A percentile compares a stretch with the other conserved stretches of the same genome.
Evolutionary conservation across 2,329 filamentous ascomycete species (phyloP).

Genomic region (Bipolaris oryzae): DNA sequence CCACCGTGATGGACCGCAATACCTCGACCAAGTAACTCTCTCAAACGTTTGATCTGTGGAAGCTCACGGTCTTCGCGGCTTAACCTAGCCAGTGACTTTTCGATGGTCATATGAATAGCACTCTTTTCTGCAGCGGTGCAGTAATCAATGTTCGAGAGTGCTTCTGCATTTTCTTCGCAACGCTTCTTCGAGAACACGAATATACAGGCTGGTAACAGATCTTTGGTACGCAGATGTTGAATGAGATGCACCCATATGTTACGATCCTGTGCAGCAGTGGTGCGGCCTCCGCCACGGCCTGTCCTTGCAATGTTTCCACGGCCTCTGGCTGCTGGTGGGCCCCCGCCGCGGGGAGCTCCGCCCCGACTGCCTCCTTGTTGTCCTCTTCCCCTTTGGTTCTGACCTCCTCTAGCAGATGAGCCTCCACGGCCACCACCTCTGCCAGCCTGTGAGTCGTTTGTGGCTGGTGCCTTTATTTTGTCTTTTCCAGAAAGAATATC

Average conservation of each 20-base stretch:
- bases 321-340: conserved; percentile 61
- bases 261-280: conserved; percentile 90
- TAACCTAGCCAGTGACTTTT: conserved; percentile 88
- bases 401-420: conserved; percentile 54
- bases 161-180: conserved; percentile 96
- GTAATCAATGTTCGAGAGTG: conserved; percentile 92
- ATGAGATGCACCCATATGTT: conserved; percentile 97
- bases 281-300: conserved; percentile 82
- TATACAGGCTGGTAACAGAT: conserved; percentile 88
- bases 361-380: conserved; percentile 54
- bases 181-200: conserved; percentile 99
- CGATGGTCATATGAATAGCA: conserved; percentile 94
- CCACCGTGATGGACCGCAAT: conserved; percentile 97
- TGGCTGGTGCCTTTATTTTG: conserved; percentile 66
- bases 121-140: conserved; percentile 94
- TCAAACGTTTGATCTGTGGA: conserved; percentile 88
- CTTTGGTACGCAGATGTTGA: conserved; percentile 85
- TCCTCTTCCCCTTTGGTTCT: conserved; percentile 57
- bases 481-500: conserved; percentile 80
- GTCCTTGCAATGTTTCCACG: conserved; percentile 88
- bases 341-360: conserved; percentile 60
- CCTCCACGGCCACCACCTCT: conserved; percentile 59
- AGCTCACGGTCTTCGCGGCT: conserved; percentile 87
- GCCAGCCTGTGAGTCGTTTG: conserved; percentile 56
- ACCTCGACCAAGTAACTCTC: conserved; percentile 83